Evolutionary conservation across 371 early-diverging fungal species (phyloP).

Genomic region (Rhizoclosmatium hyalinum): DNA sequence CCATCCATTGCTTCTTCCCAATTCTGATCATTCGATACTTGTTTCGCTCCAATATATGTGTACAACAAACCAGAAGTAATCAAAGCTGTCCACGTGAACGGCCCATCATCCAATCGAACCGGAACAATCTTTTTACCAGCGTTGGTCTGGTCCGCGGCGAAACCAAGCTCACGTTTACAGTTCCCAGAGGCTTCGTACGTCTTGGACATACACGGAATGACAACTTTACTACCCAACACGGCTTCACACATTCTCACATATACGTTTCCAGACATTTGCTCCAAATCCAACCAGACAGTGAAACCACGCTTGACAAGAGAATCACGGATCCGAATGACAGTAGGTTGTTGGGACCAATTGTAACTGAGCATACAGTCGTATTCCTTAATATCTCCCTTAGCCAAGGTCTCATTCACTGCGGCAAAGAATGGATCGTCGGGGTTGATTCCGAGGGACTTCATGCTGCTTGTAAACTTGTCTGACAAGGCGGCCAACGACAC

Average conservation of each 20-base stretch:
- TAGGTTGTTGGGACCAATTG: conserved; percentile 36
- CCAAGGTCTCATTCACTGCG: conserved; percentile 32
- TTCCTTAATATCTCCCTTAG: conserved; percentile 5
- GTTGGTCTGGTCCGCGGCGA: conserved; percentile 44
- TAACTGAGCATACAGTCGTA: conserved; percentile 44
- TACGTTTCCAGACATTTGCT: conserved; percentile 43
- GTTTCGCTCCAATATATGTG: conserved; percentile 23
- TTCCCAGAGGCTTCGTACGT: conserved; percentile 41
- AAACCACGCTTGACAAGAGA: conserved; percentile 29
- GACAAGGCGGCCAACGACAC: conserved; percentile 17
- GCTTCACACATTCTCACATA: conserved; percentile 47
- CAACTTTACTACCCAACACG: conserved; percentile 35
- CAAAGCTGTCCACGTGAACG: conserved; percentile 45
- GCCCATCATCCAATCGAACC: conserved; percentile 39
- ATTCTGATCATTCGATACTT: neutral
- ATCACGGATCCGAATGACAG: conserved; percentile 30
- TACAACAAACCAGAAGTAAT: conserved; percentile 46
- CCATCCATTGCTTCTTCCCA: conserved; percentile 41
- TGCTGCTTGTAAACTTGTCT: conserved; percentile 10
- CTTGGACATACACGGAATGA: conserved; percentile 39
- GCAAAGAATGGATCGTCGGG: conserved; percentile 40
- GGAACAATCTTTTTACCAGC: conserved; percentile 44
- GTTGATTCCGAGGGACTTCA: conserved; percentile 37
- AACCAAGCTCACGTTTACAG: conserved; percentile 46
- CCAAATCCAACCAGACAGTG: conserved; percentile 41